These are phyloP conservation scores for Aurinia saxatilis DNA, from an alignment of 345 rosid genomes.

Conservation along the genomic window DNA sequence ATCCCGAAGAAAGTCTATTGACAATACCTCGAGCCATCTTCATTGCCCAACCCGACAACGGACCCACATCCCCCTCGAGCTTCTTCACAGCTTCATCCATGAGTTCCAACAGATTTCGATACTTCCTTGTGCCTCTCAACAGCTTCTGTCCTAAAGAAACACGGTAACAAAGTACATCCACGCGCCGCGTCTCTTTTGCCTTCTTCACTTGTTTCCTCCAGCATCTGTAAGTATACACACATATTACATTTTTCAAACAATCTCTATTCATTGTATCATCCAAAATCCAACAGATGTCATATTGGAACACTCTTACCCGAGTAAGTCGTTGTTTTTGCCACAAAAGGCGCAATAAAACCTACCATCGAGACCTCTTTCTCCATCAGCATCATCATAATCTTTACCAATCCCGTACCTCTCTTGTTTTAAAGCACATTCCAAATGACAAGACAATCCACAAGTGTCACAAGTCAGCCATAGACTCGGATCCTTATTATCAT, in stretches of 20 bases:
- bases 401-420: slow-evolving; percentile 59
- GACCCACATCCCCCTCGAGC: slow-evolving; percentile 88
- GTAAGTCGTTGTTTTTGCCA: slow-evolving; percentile 73
- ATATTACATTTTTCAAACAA: neutral
- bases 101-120: slow-evolving; percentile 41
- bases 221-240: slow-evolving; percentile 40
- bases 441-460: slow-evolving; percentile 88
- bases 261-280: neutral
- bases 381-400: slow-evolving; percentile 26
- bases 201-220: slow-evolving; percentile 83
- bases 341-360: slow-evolving; percentile 66
- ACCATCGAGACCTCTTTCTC: slow-evolving; percentile 54
- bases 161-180: slow-evolving; percentile 85
- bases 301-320: slow-evolving; percentile 44
- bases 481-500: slow-evolving; percentile 94
- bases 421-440: slow-evolving; percentile 75
- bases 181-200: slow-evolving; percentile 74
- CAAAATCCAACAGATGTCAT: neutral
- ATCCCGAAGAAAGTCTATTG: slow-evolving; percentile 74
- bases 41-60: slow-evolving; percentile 66
- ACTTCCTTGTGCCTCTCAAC: slow-evolving; percentile 50
- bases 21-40: slow-evolving; percentile 90
- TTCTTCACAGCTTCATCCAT: slow-evolving; percentile 65
- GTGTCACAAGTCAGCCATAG: slow-evolving; percentile 79
- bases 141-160: slow-evolving; percentile 72